Evolutionary conservation across 768 basidiomycete species (phyloP).

Genomic region (Auriculariales sp.): DNA sequence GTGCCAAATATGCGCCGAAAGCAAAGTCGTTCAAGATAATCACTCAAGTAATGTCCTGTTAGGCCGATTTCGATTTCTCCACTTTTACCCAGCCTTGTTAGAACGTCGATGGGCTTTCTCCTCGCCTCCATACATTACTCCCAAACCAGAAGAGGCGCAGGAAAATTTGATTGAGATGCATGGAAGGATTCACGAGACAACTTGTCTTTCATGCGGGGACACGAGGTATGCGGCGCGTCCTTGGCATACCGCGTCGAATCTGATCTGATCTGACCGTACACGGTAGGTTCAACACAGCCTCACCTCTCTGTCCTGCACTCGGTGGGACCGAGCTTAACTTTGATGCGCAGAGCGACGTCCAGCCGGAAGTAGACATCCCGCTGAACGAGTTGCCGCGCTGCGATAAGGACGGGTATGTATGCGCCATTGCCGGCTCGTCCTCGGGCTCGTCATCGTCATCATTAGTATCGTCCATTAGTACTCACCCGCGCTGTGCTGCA

Average conservation of each 20-base stretch:
- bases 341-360: conserved; percentile 12
- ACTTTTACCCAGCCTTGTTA: not conserved
- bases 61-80: not conserved
- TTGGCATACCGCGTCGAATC: too few relatives aligned
- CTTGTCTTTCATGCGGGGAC: conserved; percentile 26
- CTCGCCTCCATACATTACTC: not conserved
- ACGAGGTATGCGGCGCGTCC: too few relatives aligned
- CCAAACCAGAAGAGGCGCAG: not conserved
- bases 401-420: conserved; percentile 12
- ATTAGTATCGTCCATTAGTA: too few relatives aligned
- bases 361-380: conserved; percentile 20
- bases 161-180: conserved; percentile 36
- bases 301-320: conserved; percentile 31
- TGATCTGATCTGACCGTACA: too few relatives aligned
- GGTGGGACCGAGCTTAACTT: conserved; percentile 29
- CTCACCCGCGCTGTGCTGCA: too few relatives aligned
- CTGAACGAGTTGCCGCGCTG: conserved; percentile 28
- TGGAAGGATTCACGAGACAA: conserved; percentile 38
- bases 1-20: conserved; percentile 23
- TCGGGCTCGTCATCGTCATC: too few relatives aligned
- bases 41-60: too few relatives aligned
- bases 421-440: too few relatives aligned
- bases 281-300: too few relatives aligned
- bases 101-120: conserved; percentile 10
- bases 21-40: conserved; percentile 7